Evolutionary conservation across 202 grass and related monocot genomes (phyloP), one percentile per base, ranked within the genome.

Genomic region (Carex arenaria): DNA sequence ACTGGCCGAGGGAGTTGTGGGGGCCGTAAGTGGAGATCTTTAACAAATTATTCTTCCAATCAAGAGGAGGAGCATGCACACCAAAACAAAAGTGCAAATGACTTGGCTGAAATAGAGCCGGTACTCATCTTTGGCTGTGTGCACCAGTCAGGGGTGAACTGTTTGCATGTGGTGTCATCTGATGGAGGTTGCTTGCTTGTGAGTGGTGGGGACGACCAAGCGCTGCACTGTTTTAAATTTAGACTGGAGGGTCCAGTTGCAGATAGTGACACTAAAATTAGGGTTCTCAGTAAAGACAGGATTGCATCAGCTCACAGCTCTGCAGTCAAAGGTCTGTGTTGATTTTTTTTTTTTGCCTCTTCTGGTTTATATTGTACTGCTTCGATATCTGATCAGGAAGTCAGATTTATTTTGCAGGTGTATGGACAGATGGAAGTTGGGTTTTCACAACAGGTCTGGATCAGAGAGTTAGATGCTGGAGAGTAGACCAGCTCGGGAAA

Each of bases 121-220:
- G 51, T 89, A 53, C 61, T 73, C 22, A 22, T 84, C 26, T 86
- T 95, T 9, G 84, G 81, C 3, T 68, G 74, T 81, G 89, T 90
- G 80, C 95, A 95, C 63, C 95, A 98, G 63, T 98, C 95, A 34
- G 95, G 91, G 5, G 93, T 98, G 12, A 98, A 98, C 86, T 95
- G 96, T 64, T 83, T 98, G 62, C 84, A 90, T 64, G 8, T 67
- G 34, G 38, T 92, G 14, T 91, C 84, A 10, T 87, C 80, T 68
- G 88, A 84, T 43, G 36, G 60, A 22, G 65, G 75, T 68, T 86
- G 22, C 22, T 22, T 87, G 9, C 40, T 98, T 57, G 60, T 98
- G 63, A 98, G 88, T 84, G 93, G 96, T 3, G 93, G 96, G 7
- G 96, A 98, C 76, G 93, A 98, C 86, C 96, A 98, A 82, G 89